Evolutionary conservation across 257 asterid species (phyloP).

Genomic region (Salvia hispanica): DNA sequence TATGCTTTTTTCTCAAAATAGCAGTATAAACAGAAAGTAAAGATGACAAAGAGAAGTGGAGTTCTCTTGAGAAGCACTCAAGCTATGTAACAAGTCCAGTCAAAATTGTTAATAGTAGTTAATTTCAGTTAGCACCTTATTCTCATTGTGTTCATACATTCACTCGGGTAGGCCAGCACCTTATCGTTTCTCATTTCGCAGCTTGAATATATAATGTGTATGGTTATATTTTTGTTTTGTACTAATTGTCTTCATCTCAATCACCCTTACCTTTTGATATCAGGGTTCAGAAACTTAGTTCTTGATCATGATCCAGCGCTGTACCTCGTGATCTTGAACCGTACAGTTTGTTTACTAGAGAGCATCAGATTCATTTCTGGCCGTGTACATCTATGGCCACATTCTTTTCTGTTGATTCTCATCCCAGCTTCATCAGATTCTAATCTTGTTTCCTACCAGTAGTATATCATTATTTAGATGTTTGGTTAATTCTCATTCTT

Average conservation of each 20-base stretch:
- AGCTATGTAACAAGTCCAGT: background rate
- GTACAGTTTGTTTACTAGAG: background rate
- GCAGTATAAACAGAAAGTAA: background rate
- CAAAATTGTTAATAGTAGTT: background rate
- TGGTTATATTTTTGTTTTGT: background rate
- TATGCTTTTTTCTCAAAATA: background rate
- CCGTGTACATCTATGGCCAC: constrained; percentile 19
- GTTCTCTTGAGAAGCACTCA: background rate
- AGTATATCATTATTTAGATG: constrained; percentile 9
- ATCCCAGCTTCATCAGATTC: constrained; percentile 2
- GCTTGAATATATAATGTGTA: too few relatives aligned
- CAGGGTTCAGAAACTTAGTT: constrained; percentile 17
- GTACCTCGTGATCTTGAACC: too few relatives aligned
- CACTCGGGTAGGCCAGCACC: too few relatives aligned
- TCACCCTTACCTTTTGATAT: background rate
- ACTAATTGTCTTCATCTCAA: background rate
- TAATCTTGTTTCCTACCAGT: constrained; percentile 17
- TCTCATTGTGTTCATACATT: background rate
- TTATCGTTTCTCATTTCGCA: too few relatives aligned
- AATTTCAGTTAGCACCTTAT: background rate
- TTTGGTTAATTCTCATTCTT: too few relatives aligned
- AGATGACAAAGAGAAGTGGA: background rate
- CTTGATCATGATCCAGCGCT: background rate
- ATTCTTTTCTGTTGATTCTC: constrained; percentile 27
- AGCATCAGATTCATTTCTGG: constrained; percentile 35